Conservation (phyloP, 768 basidiomycete genomes). For the Boletus rufocinnamomeus region DNA sequence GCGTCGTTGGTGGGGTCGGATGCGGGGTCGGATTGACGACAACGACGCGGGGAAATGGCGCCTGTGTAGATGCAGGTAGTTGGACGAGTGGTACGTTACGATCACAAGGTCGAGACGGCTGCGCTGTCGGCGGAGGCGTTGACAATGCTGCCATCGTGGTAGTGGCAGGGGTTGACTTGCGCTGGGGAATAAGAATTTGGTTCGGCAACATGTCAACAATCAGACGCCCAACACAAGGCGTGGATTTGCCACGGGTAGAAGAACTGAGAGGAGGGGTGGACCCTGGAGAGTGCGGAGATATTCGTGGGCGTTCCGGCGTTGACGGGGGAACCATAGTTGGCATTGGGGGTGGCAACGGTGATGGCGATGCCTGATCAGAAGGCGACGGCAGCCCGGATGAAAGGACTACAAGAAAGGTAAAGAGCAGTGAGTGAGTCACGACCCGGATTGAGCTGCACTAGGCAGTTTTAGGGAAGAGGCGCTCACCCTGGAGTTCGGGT, state of each 20-base stretch:
- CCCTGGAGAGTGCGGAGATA: conserved; percentile 25
- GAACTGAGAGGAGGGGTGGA: conserved; percentile 12
- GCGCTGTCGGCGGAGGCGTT: conserved; percentile 5
- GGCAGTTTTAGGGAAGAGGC: conserved; percentile 12
- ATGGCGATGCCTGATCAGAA: conserved; percentile 33
- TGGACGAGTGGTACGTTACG: conserved; percentile 30
- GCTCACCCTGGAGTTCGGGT: conserved; percentile 19
- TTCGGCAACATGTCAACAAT: conserved; percentile 63
- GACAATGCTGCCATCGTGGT: conserved; percentile 4
- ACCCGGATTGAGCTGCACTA: conserved; percentile 15
- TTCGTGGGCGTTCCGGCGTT: conserved; percentile 33
- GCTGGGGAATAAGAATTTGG: conserved; percentile 32
- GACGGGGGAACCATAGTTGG: conserved; percentile 20
- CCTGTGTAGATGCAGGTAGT: conserved; percentile 27
- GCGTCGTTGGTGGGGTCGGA: conserved; percentile 77
- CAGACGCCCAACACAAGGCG: conserved; percentile 43
- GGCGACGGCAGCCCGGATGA: conserved; percentile 29
- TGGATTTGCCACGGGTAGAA: conserved; percentile 24
- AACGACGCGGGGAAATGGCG: conserved; percentile 55
- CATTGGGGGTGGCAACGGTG: conserved; percentile 29
- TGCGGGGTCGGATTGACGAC: conserved; percentile 78
- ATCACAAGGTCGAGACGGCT: conserved; percentile 17
- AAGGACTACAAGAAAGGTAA: conserved; percentile 28
- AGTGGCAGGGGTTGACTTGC: conserved; percentile 6
- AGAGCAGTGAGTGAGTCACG: conserved; percentile 13